phyloP scores from a whole-genome alignment of 768 basidiomycete genomes.

The Auricularia cornea region DNA sequence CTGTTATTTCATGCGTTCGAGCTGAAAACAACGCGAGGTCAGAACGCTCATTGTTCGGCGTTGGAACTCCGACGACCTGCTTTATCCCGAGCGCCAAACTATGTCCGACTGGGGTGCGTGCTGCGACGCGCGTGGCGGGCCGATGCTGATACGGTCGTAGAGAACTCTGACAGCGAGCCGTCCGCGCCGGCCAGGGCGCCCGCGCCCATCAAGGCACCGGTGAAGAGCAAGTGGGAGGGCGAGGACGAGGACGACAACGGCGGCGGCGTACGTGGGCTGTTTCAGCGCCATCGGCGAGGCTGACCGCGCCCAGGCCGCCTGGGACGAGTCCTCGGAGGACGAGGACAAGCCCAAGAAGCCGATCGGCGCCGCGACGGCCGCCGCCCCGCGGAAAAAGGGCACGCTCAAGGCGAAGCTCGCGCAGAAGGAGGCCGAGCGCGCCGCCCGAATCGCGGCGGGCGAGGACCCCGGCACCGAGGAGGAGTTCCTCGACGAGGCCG shows the following conservation, averaged over 20 bases:
- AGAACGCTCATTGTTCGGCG: too few relatives aligned
- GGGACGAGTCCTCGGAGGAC: constrained; percentile 80
- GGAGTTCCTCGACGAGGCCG: constrained; percentile 57
- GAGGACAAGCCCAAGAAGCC: constrained; percentile 49
- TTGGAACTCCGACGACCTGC: too few relatives aligned
- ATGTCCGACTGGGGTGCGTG: too few relatives aligned
- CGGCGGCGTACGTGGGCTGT: constrained; percentile 53
- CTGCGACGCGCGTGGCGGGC: too few relatives aligned
- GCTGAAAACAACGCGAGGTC: too few relatives aligned
- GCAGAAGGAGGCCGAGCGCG: constrained; percentile 78
- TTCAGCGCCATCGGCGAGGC: background rate
- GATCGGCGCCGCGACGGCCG: constrained; percentile 37
- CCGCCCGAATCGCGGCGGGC: constrained; percentile 35
- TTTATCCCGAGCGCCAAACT: too few relatives aligned
- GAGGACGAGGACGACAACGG: constrained; percentile 76
- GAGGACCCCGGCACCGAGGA: constrained; percentile 34
- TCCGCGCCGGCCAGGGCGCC: constrained; percentile 20
- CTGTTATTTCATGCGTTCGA: constrained; percentile 1
- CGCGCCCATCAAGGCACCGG: constrained; percentile 10
- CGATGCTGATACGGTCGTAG: too few relatives aligned
- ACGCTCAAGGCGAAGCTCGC: constrained; percentile 86
- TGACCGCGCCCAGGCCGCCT: constrained; percentile 62
- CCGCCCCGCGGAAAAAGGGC: constrained; percentile 86
- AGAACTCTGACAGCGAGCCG: constrained; percentile 26
- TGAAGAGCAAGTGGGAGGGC: constrained; percentile 73